These are phyloP conservation scores for Starmerella sirachaensis DNA, from an alignment of 805 yeast species.

Conservation along the genomic window DNA sequence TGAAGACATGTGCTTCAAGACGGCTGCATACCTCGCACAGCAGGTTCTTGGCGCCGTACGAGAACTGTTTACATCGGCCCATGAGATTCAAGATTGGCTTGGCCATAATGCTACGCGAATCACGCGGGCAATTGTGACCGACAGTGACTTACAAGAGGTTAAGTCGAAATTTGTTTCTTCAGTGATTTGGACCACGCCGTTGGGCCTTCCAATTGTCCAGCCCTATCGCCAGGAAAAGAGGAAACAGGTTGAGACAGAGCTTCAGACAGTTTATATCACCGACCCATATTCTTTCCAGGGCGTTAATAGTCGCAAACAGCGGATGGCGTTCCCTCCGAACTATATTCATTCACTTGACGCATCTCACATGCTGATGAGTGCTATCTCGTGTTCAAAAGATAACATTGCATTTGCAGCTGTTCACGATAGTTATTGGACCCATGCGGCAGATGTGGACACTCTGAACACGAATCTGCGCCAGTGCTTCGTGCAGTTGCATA, in stretches of 20 bases:
- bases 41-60: constrained; percentile 76
- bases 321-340: constrained; percentile 90
- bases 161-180: constrained; percentile 52
- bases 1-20: constrained; percentile 35
- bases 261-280: constrained; percentile 74
- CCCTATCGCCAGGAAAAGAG: constrained; percentile 70
- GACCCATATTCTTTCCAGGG: constrained; percentile 80
- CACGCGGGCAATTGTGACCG: constrained; percentile 57
- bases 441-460: constrained; percentile 65
- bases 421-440: constrained; percentile 98
- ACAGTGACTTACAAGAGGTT: constrained; percentile 11
- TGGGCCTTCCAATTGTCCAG: constrained; percentile 92
- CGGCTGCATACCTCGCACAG: constrained; percentile 55
- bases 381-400: constrained; percentile 55
- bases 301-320: constrained; percentile 81
- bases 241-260: constrained; percentile 60
- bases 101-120: constrained; percentile 75
- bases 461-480: constrained; percentile 66
- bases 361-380: constrained; percentile 88
- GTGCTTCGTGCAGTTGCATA: constrained; percentile 68
- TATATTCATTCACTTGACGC: constrained; percentile 93
- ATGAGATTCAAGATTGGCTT: constrained; percentile 91
- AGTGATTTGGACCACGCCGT: constrained; percentile 95
- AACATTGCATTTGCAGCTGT: constrained; percentile 80
- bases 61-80: constrained; percentile 82